Evolutionary conservation across 371 early-diverging fungal genomes (phyloP).

Genomic region (Choanephora cucurbitarum): DNA sequence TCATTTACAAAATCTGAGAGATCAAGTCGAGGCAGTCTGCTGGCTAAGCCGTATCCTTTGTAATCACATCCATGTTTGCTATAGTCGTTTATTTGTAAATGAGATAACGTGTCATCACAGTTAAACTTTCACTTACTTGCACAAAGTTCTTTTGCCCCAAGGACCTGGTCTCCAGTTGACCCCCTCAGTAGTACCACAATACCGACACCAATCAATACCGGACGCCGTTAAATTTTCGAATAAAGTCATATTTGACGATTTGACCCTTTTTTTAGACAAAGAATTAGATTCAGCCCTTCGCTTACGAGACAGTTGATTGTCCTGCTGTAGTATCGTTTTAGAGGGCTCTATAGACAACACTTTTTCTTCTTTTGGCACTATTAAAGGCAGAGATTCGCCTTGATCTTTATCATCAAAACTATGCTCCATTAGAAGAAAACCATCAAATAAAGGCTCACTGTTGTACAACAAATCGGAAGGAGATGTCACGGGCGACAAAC

Average conservation of each 20-base stretch:
- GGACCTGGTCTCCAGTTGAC: constrained; percentile 81
- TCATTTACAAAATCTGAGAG: constrained; percentile 36
- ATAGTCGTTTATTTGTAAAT: not conserved
- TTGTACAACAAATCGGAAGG: constrained; percentile 44
- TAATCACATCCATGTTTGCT: constrained; percentile 51
- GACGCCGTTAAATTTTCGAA: constrained; percentile 46
- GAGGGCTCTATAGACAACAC: not conserved
- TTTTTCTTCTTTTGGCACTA: not conserved
- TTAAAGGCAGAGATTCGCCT: not conserved
- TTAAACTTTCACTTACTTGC: constrained; percentile 56
- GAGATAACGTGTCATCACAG: not conserved
- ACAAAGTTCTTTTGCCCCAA: constrained; percentile 77
- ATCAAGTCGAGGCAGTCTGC: constrained; percentile 39
- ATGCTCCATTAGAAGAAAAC: constrained; percentile 16
- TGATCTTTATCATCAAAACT: not conserved
- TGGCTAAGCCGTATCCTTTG: constrained; percentile 44
- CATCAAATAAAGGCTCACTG: constrained; percentile 42
- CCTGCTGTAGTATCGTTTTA: not conserved
- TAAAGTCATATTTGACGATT: constrained; percentile 28
- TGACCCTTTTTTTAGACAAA: not conserved
- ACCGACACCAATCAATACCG: constrained; percentile 72
- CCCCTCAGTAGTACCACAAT: constrained; percentile 75
- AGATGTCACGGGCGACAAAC: constrained; percentile 42
- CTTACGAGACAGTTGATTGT: not conserved
- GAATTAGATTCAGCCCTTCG: not conserved